These are phyloP conservation scores for Zymoseptoria brevis DNA, from an alignment of 2,329 filamentous ascomycete genomes.

Conservation along the genomic window DNA sequence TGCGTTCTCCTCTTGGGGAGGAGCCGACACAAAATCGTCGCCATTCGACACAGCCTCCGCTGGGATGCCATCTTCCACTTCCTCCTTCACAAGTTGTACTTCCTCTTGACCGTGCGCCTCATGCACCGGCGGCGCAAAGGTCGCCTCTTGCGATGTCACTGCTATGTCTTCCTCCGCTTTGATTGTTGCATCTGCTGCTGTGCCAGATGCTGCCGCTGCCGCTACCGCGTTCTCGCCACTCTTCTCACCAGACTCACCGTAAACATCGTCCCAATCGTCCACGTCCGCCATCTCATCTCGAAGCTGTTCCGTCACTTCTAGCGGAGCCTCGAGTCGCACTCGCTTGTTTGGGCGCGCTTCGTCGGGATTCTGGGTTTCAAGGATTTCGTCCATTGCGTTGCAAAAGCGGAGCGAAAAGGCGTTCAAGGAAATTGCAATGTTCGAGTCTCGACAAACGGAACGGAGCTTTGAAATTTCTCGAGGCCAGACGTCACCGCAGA, in stretches of 20 bases:
- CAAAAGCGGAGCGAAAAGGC: not conserved
- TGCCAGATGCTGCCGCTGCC: not conserved
- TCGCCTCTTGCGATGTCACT: not conserved
- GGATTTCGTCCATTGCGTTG: not conserved
- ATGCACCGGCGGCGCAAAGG: not conserved
- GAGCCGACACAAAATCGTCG: conserved; percentile 9
- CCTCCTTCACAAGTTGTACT: not conserved
- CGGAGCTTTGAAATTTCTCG: not conserved
- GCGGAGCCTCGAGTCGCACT: conserved; percentile 33
- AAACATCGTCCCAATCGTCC: conserved; percentile 28
- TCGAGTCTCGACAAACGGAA: not conserved
- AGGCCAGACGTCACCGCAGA: not conserved
- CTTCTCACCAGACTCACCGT: not conserved
- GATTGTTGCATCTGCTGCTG: not conserved
- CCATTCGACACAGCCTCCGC: conserved; percentile 9
- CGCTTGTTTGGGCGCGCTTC: conserved; percentile 33
- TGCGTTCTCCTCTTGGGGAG: conserved; percentile 7
- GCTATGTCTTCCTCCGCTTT: not conserved
- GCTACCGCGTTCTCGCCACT: not conserved
- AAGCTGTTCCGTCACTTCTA: conserved; percentile 26
- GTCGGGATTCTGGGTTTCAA: conserved; percentile 5
- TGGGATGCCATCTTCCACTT: conserved; percentile 7
- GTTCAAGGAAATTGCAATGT: not conserved
- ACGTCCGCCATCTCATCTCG: conserved; percentile 25
- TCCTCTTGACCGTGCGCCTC: not conserved